A percentile compares a stretch with the other conserved stretches of the same genome.
Evolutionary conservation across 2,329 filamentous ascomycete species (phyloP).

Genomic region (Scolecobasidium constrictum): DNA sequence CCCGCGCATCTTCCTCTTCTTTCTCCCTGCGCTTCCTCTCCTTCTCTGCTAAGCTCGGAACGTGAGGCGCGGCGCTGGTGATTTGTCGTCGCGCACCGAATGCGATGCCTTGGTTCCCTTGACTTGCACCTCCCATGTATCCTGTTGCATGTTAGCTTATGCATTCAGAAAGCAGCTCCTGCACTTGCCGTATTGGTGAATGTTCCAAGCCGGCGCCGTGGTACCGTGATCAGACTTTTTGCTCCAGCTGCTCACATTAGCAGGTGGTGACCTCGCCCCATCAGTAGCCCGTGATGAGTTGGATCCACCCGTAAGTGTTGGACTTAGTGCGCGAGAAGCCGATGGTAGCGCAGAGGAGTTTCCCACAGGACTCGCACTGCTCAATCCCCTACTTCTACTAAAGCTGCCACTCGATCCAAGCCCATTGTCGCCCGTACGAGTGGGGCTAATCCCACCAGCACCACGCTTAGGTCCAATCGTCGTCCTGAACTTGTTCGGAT

Average conservation of each 20-base stretch:
- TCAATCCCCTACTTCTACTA: constrained; percentile 31
- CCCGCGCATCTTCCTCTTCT: constrained; percentile 42
- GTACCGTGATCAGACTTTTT: constrained; percentile 68
- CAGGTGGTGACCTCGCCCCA: constrained; percentile 32
- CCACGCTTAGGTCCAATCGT: constrained; percentile 64
- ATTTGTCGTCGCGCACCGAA: constrained; percentile 92
- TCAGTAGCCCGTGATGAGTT: constrained; percentile 38
- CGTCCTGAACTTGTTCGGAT: constrained; percentile 62
- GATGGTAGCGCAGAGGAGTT: constrained; percentile 10
- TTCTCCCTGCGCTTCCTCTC: constrained; percentile 54
- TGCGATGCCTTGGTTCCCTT: constrained; percentile 86
- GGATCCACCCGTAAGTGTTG: constrained; percentile 38
- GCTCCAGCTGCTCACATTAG: constrained; percentile 80
- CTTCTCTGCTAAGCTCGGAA: constrained; percentile 77
- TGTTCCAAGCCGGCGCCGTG: constrained; percentile 92
- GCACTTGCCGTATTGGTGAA: constrained; percentile 71
- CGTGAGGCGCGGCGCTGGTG: constrained; percentile 66
- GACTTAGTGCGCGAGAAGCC: constrained; percentile 28
- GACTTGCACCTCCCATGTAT: constrained; percentile 94
- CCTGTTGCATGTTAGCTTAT: constrained; percentile 24
- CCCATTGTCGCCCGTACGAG: constrained; percentile 22
- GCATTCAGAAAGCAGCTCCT: too few relatives aligned
- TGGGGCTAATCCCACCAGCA: constrained; percentile 33
- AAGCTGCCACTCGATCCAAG: constrained; percentile 13
- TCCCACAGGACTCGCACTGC: constrained; percentile 26